A percentile compares a stretch with the other conserved stretches of the same genome.
Conservation (phyloP, 2,329 filamentous ascomycete species). For the Ascochyta lentis region DNA sequence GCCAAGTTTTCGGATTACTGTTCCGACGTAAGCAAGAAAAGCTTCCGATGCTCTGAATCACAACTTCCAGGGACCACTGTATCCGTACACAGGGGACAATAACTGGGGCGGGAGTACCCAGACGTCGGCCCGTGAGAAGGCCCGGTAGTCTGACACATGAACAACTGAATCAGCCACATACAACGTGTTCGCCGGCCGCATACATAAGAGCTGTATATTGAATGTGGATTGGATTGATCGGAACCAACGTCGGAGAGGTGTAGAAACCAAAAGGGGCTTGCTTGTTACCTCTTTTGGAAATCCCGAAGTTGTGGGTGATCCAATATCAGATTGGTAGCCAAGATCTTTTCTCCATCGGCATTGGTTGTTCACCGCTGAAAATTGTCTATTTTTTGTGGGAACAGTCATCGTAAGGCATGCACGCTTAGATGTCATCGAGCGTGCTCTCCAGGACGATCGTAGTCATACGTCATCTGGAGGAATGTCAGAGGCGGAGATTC, state of each 20-base stretch:
- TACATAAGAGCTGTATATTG: constrained; percentile 1
- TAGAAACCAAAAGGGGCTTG: neutral
- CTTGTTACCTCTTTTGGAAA: neutral
- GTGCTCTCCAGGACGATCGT: neutral
- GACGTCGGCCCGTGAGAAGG: constrained; percentile 11
- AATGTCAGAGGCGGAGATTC: neutral
- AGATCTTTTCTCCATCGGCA: neutral
- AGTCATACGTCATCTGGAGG: neutral
- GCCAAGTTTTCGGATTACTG: too few relatives aligned
- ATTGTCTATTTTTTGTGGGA: neutral
- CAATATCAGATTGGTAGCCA: neutral
- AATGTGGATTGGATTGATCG: neutral
- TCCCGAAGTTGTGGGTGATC: neutral
- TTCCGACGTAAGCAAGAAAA: neutral
- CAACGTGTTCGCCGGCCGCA: neutral
- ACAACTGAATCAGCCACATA: neutral
- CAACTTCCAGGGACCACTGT: neutral
- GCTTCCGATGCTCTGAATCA: neutral
- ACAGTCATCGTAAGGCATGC: neutral
- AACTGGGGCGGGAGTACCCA: constrained; percentile 3
- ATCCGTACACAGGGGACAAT: neutral
- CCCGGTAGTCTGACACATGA: constrained; percentile 6
- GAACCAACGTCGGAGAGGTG: neutral
- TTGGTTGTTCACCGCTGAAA: neutral
- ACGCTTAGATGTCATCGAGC: neutral